Conservation (phyloP, 371 early-diverging fungal species). For the Lichtheimia ornata region DNA sequence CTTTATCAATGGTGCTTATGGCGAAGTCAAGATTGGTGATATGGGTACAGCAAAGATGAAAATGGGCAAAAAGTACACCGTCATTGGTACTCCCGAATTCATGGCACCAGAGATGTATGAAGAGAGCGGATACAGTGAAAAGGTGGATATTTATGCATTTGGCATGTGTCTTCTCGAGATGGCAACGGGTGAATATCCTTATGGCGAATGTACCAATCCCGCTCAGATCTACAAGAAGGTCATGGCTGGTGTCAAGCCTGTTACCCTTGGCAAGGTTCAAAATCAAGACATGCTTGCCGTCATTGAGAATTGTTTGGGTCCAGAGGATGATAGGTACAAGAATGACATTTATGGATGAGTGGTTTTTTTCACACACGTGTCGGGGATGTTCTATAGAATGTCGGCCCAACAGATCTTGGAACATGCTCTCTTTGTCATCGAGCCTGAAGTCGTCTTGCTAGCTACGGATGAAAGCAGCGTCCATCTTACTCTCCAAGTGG, state of each 20-base stretch:
- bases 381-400: slow-evolving; percentile 38
- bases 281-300: slow-evolving; percentile 74
- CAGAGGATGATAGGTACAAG: slow-evolving; percentile 56
- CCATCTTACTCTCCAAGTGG: slow-evolving; percentile 80
- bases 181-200: slow-evolving; percentile 89
- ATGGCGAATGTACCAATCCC: slow-evolving; percentile 85
- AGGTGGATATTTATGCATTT: slow-evolving; percentile 92
- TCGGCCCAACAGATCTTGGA: slow-evolving; percentile 81
- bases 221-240: slow-evolving; percentile 88
- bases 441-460: slow-evolving; percentile 70
- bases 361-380: neutral
- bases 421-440: slow-evolving; percentile 81
- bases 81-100: slow-evolving; percentile 85
- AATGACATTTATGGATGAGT: neutral
- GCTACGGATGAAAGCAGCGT: slow-evolving; percentile 63
- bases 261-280: slow-evolving; percentile 68
- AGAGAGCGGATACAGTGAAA: slow-evolving; percentile 84
- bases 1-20: slow-evolving; percentile 89
- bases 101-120: slow-evolving; percentile 94
- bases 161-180: slow-evolving; percentile 93
- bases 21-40: slow-evolving; percentile 92
- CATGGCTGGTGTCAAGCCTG: slow-evolving; percentile 76
- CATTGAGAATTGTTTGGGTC: slow-evolving; percentile 74
- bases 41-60: slow-evolving; percentile 69
- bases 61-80: slow-evolving; percentile 59